Evolutionary conservation across 495 filamentous ascomycete genomes (phyloP).

Genomic region (Choiromyces venosus): DNA sequence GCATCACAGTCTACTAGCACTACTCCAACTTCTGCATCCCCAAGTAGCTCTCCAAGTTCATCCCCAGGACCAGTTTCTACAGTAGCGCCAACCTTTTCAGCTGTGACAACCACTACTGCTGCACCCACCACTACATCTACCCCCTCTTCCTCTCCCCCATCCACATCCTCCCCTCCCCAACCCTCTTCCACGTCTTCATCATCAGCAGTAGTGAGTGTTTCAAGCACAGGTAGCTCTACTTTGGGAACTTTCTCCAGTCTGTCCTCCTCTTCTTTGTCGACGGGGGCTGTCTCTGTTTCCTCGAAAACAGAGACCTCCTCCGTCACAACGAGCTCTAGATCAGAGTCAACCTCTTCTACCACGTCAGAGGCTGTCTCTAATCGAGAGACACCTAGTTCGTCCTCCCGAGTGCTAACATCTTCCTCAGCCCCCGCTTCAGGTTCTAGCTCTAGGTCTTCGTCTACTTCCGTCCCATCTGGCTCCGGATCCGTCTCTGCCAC

Average conservation of each 20-base stretch:
- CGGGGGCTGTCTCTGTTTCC: too few relatives aligned
- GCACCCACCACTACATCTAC: slow-evolving; percentile 15
- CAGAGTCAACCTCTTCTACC: neutral
- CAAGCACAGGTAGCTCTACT: slow-evolving; percentile 4
- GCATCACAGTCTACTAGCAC: neutral
- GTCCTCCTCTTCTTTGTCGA: slow-evolving; percentile 6
- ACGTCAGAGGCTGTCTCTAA: neutral
- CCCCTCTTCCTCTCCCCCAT: slow-evolving; percentile 8
- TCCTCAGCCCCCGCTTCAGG: neutral
- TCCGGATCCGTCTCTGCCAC: neutral
- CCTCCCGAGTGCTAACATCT: neutral
- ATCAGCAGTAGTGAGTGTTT: neutral
- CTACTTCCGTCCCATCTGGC: neutral
- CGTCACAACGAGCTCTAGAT: neutral
- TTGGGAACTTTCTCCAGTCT: slow-evolving; percentile 17
- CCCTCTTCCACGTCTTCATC: neutral
- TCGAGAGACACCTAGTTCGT: neutral
- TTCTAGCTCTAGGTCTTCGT: neutral
- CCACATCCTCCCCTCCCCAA: slow-evolving; percentile 9
- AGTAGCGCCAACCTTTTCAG: slow-evolving; percentile 11
- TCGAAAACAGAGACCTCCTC: neutral
- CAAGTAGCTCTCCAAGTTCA: neutral
- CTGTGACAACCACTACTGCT: slow-evolving; percentile 13
- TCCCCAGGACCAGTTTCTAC: slow-evolving; percentile 10
- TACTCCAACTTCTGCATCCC: neutral